A percentile compares a stretch with the other conserved stretches of the same genome.
Conservation (phyloP, 2,329 filamentous ascomycete genomes). For the Hymenoscyphus scutula region DNA sequence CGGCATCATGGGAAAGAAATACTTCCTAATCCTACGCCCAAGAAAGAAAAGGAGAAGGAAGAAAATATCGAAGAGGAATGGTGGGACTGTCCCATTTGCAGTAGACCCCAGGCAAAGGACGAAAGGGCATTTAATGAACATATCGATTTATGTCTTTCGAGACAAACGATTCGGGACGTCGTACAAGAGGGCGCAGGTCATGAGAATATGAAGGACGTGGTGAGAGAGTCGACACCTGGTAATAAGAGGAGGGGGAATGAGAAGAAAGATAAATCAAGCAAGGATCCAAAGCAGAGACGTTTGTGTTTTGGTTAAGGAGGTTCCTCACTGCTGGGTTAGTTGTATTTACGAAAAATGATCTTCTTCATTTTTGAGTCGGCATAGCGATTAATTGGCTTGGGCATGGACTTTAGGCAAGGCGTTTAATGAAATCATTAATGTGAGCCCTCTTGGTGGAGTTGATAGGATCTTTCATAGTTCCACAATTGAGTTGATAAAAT, state of each 20-base stretch:
- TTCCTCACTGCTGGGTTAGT: background rate
- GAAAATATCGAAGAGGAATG: constrained; percentile 41
- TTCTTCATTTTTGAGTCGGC: background rate
- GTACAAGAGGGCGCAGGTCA: constrained; percentile 52
- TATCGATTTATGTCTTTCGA: constrained; percentile 86
- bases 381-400: background rate
- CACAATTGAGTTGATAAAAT: too few species aligned
- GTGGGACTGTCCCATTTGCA: constrained; percentile 90
- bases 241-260: constrained; percentile 8
- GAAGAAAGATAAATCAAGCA: constrained; percentile 13
- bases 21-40: constrained; percentile 42
- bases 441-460: too few species aligned
- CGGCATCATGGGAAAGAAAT: constrained; percentile 52
- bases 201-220: background rate
- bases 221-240: constrained; percentile 18
- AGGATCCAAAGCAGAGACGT: constrained; percentile 23
- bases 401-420: background rate
- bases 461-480: too few species aligned
- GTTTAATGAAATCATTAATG: constrained; percentile 7
- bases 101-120: constrained; percentile 69
- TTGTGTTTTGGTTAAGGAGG: constrained; percentile 21
- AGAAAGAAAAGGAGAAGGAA: constrained; percentile 30
- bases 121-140: constrained; percentile 84
- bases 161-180: constrained; percentile 79
- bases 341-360: background rate